A percentile compares a stretch with the other conserved stretches of the same genome.
These are phyloP conservation scores for Acmispon strigosus DNA, from an alignment of 306 rosid species.

Conservation along the genomic window DNA sequence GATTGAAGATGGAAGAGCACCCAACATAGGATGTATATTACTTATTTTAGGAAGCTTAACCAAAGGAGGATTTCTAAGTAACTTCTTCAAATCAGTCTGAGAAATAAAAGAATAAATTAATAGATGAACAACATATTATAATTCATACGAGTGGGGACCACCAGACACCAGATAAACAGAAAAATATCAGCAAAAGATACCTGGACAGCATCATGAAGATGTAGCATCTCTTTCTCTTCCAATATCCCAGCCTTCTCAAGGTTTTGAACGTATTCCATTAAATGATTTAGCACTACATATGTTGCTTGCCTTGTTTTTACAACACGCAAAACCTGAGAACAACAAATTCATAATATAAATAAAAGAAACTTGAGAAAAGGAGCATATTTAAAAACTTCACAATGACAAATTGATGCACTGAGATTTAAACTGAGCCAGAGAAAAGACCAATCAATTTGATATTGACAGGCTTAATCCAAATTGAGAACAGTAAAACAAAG, in stretches of 20 bases:
- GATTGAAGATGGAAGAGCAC: constrained; percentile 69
- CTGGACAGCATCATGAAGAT: constrained; percentile 92
- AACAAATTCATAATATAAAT: neutral
- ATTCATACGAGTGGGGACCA: neutral
- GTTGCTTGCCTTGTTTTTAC: constrained; percentile 93
- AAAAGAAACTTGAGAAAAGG: neutral
- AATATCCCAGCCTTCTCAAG: constrained; percentile 82
- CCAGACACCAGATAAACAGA: constrained; percentile 9
- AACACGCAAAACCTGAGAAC: constrained; percentile 70
- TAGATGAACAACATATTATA: neutral
- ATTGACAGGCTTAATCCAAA: neutral
- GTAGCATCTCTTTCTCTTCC: constrained; percentile 93
- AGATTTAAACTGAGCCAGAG: neutral
- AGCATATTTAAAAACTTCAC: neutral
- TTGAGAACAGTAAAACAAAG: constrained; percentile 3
- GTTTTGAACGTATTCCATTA: constrained; percentile 73
- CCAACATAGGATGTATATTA: constrained; percentile 61
- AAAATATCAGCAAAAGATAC: constrained; percentile 28
- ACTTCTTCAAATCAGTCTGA: constrained; percentile 86
- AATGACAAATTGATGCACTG: neutral
- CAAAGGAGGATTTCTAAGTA: constrained; percentile 81
- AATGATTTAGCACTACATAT: constrained; percentile 67
- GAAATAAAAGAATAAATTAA: neutral
- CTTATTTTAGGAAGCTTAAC: constrained; percentile 66
- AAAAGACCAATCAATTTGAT: constrained; percentile 8